Conservation (phyloP, 129 eudicot genomes). For the Dittrichia graveolens region DNA sequence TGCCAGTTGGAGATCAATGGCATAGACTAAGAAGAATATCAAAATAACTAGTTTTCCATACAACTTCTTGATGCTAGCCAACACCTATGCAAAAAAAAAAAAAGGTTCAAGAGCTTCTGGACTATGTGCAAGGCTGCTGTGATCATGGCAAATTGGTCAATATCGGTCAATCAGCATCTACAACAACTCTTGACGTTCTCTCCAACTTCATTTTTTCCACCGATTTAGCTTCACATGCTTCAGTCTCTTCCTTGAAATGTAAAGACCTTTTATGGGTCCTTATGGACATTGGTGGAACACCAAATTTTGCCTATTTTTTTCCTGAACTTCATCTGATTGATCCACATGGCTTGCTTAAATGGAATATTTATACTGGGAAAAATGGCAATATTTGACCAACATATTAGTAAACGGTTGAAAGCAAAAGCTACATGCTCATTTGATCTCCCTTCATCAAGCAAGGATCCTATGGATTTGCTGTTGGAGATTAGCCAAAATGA, state of each 20-base stretch:
- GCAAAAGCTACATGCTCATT: neutral
- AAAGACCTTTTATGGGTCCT: slow-evolving; percentile 21
- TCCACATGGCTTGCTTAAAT: slow-evolving; percentile 19
- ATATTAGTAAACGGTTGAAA: slow-evolving; percentile 14
- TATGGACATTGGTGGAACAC: slow-evolving; percentile 36
- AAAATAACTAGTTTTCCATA: slow-evolving; percentile 25
- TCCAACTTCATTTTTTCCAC: slow-evolving; percentile 39
- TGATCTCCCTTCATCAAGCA: neutral
- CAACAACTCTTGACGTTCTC: slow-evolving; percentile 34
- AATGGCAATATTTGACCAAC: slow-evolving; percentile 31
- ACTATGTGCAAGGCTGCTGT: slow-evolving; percentile 15
- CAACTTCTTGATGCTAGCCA: slow-evolving; percentile 33
- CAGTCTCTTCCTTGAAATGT: slow-evolving; percentile 25
- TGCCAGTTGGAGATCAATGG: slow-evolving; percentile 32
- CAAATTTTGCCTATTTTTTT: slow-evolving; percentile 33
- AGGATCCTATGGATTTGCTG: slow-evolving; percentile 34
- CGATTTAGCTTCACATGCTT: slow-evolving; percentile 29
- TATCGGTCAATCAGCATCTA: slow-evolving; percentile 32
- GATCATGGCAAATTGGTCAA: slow-evolving; percentile 20
- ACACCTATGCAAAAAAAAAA: slow-evolving; percentile 18
- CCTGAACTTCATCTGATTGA: slow-evolving; percentile 30
- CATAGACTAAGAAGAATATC: slow-evolving; percentile 24
- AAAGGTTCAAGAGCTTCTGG: slow-evolving; percentile 34
- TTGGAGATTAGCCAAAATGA: slow-evolving; percentile 22
- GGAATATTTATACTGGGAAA: neutral